Conservation (phyloP, 1,139 yeast species). For the Yamadazyma taylorii region DNA sequence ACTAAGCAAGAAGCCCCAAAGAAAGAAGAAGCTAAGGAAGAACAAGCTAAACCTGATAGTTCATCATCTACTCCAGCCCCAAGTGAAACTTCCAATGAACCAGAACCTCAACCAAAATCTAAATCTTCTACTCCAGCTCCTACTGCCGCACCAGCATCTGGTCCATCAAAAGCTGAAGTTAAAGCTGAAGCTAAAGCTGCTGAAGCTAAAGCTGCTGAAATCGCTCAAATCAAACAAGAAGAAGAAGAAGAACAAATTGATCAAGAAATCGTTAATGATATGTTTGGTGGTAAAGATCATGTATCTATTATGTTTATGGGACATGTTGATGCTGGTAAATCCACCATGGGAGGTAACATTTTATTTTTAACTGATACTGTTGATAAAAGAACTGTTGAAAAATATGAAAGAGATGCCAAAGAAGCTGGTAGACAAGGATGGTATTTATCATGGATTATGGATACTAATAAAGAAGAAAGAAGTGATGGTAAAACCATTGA, state of each 20-base stretch:
- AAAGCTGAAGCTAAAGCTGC: slow-evolving; percentile 51
- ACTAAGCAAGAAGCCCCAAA: slow-evolving; percentile 20
- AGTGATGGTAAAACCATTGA: slow-evolving; percentile 98
- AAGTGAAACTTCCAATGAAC: neutral
- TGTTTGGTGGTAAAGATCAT: slow-evolving; percentile 98
- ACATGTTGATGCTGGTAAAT: slow-evolving; percentile 99
- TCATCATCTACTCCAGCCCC: neutral
- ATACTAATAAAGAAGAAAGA: slow-evolving; percentile 98
- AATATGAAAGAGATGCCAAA: slow-evolving; percentile 96
- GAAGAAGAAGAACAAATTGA: slow-evolving; percentile 88
- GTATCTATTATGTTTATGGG: slow-evolving; percentile 98
- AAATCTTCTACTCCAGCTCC: slow-evolving; percentile 12
- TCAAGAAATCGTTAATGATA: slow-evolving; percentile 81
- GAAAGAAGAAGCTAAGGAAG: slow-evolving; percentile 17
- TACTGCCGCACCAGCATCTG: no score
- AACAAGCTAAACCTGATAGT: slow-evolving; percentile 8
- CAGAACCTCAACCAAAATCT: slow-evolving; percentile 4
- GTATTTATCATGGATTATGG: slow-evolving; percentile 99
- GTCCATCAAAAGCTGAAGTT: slow-evolving; percentile 26
- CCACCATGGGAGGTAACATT: slow-evolving; percentile 98
- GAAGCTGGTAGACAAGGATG: slow-evolving; percentile 99
- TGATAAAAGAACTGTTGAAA: slow-evolving; percentile 98
- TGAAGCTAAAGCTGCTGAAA: slow-evolving; percentile 12
- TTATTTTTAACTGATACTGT: slow-evolving; percentile 93
- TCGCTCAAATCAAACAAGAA: slow-evolving; percentile 39